Evolutionary conservation across 192 early-diverging fungal species (phyloP), one percentile per base, ranked within the genome.

Genomic region (Haplosporangium gracile): DNA sequence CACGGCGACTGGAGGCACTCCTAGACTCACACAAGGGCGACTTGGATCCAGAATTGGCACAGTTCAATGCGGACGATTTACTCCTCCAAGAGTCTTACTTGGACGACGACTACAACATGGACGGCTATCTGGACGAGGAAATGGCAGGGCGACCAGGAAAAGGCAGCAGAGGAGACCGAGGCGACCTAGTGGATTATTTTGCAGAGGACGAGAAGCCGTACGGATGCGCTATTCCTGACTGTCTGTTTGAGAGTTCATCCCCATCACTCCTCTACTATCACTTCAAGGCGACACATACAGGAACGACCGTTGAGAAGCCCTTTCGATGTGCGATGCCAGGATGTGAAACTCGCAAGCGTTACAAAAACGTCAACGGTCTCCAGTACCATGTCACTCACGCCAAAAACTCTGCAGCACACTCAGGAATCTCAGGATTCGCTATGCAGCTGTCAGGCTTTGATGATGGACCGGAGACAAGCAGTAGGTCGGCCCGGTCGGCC

Each of bases 311-410:
- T 26, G 92, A 96, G 73, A 95, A 92, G 70, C 95, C 96, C n/a
- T 97, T 93, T 75, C 87, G 92, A 38, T 97, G 96, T 57, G 93
- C 92, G 0, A 93, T 94, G 90, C 76, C 90, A 4, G 93, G 90
- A 16, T 97, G 96, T 60, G 93, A 94, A 57, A 97, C 96, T 88
- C 88, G 90, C 34, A 94, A 94, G 74, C 88, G 89, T 16, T 97
- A 97, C 88, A 96, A 95, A 80, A 97, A 97, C 79, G 93, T 96
- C 82, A 96, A 95, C 69, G 96, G 96, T 26, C 88, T 97, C 9
- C 92, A 95, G 81, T 96, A 96, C 77, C 95, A 96, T 71, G 90
- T 95, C n/a, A 91, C 92, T 65, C 92, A 95, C 63, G 94, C 95
- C 36, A 85, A 85, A 76, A 85, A 85, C 74, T 76, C 82, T 3